Evolutionary conservation across 73 alveolate genomes (phyloP), one percentile per base, ranked within the genome.

Genomic region (Paramecium caudatum): DNA sequence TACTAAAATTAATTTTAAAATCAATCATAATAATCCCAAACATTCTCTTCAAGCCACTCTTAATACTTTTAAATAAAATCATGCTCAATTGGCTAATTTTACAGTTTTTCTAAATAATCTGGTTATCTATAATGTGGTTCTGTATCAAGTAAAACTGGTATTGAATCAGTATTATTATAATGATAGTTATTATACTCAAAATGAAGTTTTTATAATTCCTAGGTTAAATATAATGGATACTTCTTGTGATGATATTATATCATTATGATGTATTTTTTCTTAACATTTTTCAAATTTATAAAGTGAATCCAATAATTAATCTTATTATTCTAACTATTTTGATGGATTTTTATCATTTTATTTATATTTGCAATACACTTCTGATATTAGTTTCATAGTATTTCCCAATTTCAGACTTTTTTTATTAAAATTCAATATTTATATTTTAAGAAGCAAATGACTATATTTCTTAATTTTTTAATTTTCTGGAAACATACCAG

Each of bases 1-100:
- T n/a, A n/a, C n/a, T n/a, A n/a, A 41, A 41, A 41, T 41, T 10
- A 41, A 41, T 81, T 2, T 39, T 13, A 6, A 16, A 62, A 25
- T 94, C 95, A 94, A 90, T 94, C 97, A 90, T 94, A 94, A 82
- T 94, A 94, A 70, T 90, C 92, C 96, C 96, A 94, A 17, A 94
- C 97, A 47, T 94, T 93, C 23, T 94, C 97, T 82, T 94, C 97
- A 13, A 94, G 63, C 97, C 97, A 94, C 47, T 94, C 55, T 25
- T 94, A 96, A 70, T 94, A 94, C 39, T 94, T 92, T 7, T 61
- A 39, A 39, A 82, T 55, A 68, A 94, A 94, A 90, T 45, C 93
- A 33, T 82, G 61, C 85, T 70, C 86, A 3, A 86, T 43, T 21
- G 82, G 84, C 10, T 41, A 45, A 30, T 86, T 78, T 16, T 41